Base-by-base conservation (phyloP, 1,284 basidiomycete genomes). In the Cryptococcus sp. region DNA sequence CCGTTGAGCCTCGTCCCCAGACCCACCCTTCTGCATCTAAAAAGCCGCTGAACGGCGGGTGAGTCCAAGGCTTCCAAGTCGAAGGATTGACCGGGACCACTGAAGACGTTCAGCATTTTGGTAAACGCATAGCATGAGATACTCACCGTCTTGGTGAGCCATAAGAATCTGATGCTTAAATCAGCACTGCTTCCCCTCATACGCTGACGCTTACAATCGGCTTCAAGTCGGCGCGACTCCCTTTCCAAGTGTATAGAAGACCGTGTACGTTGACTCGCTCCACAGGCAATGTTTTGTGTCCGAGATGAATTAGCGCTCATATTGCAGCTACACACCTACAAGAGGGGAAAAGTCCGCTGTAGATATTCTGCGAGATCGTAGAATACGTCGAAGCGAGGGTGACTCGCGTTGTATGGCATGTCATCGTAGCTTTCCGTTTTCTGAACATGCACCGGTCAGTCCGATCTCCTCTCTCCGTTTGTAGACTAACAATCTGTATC, bases 231-330 rank as follows among this genome's bases (percentile, higher is more conserved):
- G 66, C 46, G 52, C 85, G 78, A 2, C 79, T 79, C 38, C 88
- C 88, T 41, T 79, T 72, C 83, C 85, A 86, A 1, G 81, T 81
- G 65, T 83, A 88, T 0, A 89, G 78, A 10, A 88, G 71, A 0
- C 85, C 88, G 56, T 85, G 85, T 0, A 83, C 82, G 67, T 87
- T 87, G 63, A 89, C 82, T 61, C 83, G 82, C 2, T 82, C 82
- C 47, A 85, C 30, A 35, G 30, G 30, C 30, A 35, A 8, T 35
- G 30, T 35, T 35, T 13, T 4, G 13, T 35, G 30, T 35, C 30
- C 10, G 30, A 25, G 30, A 35, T 8, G 2, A 10, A 35, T 35
- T 8, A 35, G 30, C 30, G 13, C 30, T 10, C 30, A 8, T 13
- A 8, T 13, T 35, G 13, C 8, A 10, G 10, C 10, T 13, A 8